Conservation (phyloP, 352 stramenopile species). For the Phytophthora syringae region DNA sequence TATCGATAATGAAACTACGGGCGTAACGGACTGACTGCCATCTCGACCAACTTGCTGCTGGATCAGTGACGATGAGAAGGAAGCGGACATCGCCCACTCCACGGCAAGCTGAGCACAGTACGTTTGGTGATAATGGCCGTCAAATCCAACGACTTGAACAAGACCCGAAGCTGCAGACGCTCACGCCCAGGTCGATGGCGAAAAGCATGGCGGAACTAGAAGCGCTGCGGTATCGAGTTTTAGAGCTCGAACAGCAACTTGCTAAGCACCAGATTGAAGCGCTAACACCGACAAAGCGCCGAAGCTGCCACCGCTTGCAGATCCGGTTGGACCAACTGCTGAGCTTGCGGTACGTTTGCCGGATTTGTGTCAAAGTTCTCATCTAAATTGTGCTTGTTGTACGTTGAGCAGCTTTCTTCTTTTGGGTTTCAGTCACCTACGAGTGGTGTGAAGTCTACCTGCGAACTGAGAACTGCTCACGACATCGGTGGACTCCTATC, state of each 20-base stretch:
- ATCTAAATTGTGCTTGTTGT: background rate
- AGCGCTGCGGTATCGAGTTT: slow-evolving; percentile 49
- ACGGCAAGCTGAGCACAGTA: slow-evolving; percentile 12
- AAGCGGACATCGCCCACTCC: slow-evolving; percentile 26
- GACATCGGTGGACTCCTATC: background rate
- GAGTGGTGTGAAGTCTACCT: slow-evolving; percentile 23
- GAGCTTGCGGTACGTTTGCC: slow-evolving; percentile 16
- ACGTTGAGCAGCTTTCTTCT: slow-evolving; percentile 9
- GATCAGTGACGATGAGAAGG: slow-evolving; percentile 19
- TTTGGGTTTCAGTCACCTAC: slow-evolving; percentile 6
- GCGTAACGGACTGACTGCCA: slow-evolving; percentile 29
- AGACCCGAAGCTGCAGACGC: slow-evolving; percentile 46
- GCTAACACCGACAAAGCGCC: slow-evolving; percentile 29
- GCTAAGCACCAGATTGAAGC: slow-evolving; percentile 56
- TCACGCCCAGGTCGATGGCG: slow-evolving; percentile 63
- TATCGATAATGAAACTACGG: slow-evolving; percentile 24
- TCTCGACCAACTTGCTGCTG: slow-evolving; percentile 5
- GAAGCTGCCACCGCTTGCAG: slow-evolving; percentile 54
- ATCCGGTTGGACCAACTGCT: background rate
- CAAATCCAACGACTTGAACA: slow-evolving; percentile 65
- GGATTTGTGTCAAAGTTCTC: background rate
- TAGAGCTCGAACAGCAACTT: slow-evolving; percentile 62
- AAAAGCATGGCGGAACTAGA: slow-evolving; percentile 65
- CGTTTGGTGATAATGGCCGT: slow-evolving; percentile 16
- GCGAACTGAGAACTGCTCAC: slow-evolving; percentile 23